phyloP scores from a whole-genome alignment of 163 green algal genomes.

The Scenedesmus sp. region DNA sequence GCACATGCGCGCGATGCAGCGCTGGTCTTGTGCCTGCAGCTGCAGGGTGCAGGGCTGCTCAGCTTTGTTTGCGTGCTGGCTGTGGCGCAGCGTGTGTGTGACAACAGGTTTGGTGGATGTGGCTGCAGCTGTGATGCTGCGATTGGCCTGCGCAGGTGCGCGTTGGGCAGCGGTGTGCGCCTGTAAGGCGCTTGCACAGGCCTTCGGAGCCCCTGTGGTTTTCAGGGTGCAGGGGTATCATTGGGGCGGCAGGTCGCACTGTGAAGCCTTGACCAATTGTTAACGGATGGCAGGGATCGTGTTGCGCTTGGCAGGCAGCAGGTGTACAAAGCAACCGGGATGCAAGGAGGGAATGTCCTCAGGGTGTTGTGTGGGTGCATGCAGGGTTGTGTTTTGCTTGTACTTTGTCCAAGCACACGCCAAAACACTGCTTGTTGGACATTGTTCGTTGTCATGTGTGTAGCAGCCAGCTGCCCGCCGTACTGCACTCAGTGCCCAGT shows the following conservation, averaged over 20 bases:
- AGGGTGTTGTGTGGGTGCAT: background rate
- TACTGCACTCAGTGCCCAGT: background rate
- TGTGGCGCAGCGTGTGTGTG: too few relatives aligned
- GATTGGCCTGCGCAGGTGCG: background rate
- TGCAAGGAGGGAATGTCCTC: background rate
- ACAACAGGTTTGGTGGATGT: background rate
- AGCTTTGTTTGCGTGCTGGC: too few relatives aligned
- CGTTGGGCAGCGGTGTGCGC: background rate
- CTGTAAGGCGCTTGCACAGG: background rate
- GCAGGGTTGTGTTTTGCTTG: too few relatives aligned
- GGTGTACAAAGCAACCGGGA: background rate
- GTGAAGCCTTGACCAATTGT: background rate
- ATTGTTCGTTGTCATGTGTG: background rate
- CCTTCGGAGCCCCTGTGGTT: background rate
- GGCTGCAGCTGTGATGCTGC: background rate
- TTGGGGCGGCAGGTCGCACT: background rate
- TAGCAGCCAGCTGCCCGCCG: background rate
- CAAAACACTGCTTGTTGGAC: background rate
- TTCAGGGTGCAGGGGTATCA: background rate
- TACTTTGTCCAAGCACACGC: background rate
- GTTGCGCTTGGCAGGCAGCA: background rate
- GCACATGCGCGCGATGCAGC: too few relatives aligned
- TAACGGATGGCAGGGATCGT: background rate
- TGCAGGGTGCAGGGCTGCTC: too few relatives aligned
- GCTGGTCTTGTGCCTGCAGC: too few relatives aligned